These are phyloP conservation scores for Backusella australiensis DNA, from an alignment of 192 early-diverging fungal genomes.

Conservation along the genomic window DNA sequence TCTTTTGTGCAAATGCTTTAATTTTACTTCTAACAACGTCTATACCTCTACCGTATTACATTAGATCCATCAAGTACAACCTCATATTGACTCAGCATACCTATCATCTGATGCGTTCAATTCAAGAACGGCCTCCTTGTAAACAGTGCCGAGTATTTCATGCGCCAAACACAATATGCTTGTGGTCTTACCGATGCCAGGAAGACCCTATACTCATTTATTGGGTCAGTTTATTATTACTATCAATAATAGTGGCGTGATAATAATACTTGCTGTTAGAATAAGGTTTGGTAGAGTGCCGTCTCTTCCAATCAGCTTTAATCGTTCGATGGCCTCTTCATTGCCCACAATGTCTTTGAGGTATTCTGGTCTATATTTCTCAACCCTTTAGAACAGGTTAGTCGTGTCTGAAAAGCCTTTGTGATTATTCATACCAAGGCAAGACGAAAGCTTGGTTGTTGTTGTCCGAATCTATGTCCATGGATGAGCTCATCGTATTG, in stretches of 20 bases:
- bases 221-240: not conserved
- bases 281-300: constrained; percentile 98
- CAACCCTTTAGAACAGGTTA: constrained; percentile 59
- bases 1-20: constrained; percentile 99
- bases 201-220: constrained; percentile 62
- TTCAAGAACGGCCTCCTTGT: constrained; percentile 94
- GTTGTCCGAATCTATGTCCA: constrained; percentile 14
- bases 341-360: constrained; percentile 95
- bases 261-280: constrained; percentile 61
- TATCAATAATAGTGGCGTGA: not conserved
- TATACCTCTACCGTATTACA: constrained; percentile 68
- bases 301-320: constrained; percentile 81
- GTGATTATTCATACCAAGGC: constrained; percentile 17
- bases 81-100: constrained; percentile 38
- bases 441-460: constrained; percentile 8
- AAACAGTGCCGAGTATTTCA: constrained; percentile 78
- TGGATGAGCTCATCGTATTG: constrained; percentile 1
- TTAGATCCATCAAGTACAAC: no score
- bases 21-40: constrained; percentile 95
- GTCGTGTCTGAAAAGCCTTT: not conserved
- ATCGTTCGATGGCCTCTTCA: constrained; percentile 82
- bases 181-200: constrained; percentile 98
- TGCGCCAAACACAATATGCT: constrained; percentile 91
- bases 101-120: constrained; percentile 98
- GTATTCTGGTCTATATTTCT: constrained; percentile 88